Conservation (phyloP, 305 asterid genomes). For the Solanum aculeatissimum region DNA sequence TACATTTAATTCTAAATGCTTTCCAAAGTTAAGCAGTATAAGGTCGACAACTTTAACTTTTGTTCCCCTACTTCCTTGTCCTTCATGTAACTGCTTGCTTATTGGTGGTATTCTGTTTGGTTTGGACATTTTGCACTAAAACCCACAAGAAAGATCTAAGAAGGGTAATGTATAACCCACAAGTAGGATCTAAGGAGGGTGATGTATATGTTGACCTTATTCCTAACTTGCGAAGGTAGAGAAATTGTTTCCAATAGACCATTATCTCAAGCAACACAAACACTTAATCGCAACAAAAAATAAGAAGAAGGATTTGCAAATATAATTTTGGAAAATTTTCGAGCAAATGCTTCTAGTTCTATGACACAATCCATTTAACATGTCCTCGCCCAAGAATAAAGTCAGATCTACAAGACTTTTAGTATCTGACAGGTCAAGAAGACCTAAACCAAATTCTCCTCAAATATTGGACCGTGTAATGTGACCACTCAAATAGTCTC, state of each 20-base stretch:
- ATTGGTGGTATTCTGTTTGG: not conserved
- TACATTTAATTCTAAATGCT: not conserved
- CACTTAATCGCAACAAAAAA: not conserved
- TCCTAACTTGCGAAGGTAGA: not conserved
- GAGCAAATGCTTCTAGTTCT: not conserved
- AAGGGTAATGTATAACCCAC: not conserved
- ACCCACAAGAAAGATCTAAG: not conserved
- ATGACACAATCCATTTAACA: not conserved
- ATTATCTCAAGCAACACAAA: not conserved
- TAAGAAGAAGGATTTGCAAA: not conserved
- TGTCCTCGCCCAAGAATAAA: not conserved
- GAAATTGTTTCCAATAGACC: not conserved
- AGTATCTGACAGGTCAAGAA: not conserved
- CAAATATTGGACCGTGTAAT: not conserved
- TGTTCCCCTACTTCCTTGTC: not conserved
- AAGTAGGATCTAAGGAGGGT: not conserved
- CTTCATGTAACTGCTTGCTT: not conserved
- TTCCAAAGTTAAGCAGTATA: not conserved
- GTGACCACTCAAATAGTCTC: not conserved
- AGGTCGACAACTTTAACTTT: not conserved
- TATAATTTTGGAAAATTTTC: not conserved
- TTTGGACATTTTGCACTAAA: not conserved
- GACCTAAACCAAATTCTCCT: not conserved
- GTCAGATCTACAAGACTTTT: not conserved
- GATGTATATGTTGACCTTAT: too few relatives aligned